Percentiles rank a stretch among this genome's conserved stretches.
phyloP scores from a whole-genome alignment of 345 rosid genomes.

The Eucalyptus urophylla region DNA sequence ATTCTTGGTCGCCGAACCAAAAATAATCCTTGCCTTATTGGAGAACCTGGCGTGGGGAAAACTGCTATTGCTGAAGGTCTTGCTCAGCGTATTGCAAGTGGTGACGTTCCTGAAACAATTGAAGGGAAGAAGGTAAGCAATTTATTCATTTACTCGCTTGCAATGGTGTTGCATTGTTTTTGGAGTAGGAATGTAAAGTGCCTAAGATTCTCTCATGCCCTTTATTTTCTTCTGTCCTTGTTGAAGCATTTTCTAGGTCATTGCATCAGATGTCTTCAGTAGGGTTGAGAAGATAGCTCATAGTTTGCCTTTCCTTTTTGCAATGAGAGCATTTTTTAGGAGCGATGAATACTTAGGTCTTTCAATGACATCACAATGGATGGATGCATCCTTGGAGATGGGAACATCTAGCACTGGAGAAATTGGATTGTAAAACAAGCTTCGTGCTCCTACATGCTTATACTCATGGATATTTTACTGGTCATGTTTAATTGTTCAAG shows the following conservation, averaged over 20 bases:
- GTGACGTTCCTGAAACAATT: conserved; percentile 97
- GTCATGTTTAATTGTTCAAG: background rate
- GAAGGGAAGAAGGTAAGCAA: conserved; percentile 80
- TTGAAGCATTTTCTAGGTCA: background rate
- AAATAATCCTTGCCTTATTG: conserved; percentile 96
- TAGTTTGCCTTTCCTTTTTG: background rate
- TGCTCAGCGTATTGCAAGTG: conserved; percentile 84
- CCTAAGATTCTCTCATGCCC: background rate
- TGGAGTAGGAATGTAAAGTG: background rate
- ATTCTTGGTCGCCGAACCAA: conserved; percentile 95
- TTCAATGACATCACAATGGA: background rate
- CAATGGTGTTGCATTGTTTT: background rate
- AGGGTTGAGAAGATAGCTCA: background rate
- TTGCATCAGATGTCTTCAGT: background rate
- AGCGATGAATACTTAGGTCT: background rate
- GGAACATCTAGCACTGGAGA: background rate
- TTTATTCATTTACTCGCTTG: background rate
- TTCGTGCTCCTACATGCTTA: background rate
- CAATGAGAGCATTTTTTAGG: background rate
- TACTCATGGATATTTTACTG: background rate
- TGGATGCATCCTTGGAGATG: background rate
- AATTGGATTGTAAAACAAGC: background rate
- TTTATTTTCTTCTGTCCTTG: background rate
- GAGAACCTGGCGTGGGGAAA: conserved; percentile 99
- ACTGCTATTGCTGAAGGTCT: conserved; percentile 99